Conservation (phyloP, 495 filamentous ascomycete genomes). For the Bathelium albidoporum region DNA sequence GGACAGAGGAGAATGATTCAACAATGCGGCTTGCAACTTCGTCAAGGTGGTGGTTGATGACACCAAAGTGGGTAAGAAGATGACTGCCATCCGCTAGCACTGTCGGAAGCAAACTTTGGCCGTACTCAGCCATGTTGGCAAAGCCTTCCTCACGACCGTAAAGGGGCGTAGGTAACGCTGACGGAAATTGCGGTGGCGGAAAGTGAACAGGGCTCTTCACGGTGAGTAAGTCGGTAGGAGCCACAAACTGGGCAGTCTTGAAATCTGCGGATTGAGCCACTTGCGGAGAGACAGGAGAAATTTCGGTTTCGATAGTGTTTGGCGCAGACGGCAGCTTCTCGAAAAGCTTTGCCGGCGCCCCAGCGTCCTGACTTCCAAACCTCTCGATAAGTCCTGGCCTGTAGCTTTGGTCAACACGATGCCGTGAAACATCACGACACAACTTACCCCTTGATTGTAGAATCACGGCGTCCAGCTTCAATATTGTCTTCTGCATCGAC, state of each 20-base stretch:
- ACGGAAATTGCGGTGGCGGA: slow-evolving; percentile 8
- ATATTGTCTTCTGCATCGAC: background rate
- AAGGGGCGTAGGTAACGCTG: slow-evolving; percentile 21
- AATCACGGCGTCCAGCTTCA: background rate
- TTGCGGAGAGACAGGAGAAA: no score
- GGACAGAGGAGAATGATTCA: background rate
- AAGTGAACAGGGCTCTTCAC: background rate
- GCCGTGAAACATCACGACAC: background rate
- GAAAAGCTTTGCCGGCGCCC: background rate
- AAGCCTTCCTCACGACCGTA: slow-evolving; percentile 4
- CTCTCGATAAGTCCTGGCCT: background rate
- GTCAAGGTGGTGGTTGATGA: slow-evolving; percentile 22
- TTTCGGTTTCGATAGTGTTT: background rate
- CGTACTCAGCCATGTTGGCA: background rate
- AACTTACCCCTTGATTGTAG: background rate
- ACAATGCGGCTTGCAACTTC: background rate
- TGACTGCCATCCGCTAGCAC: slow-evolving; percentile 6
- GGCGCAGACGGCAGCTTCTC: background rate
- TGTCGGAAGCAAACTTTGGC: background rate
- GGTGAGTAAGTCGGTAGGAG: background rate
- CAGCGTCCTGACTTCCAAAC: background rate
- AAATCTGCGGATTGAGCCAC: no score
- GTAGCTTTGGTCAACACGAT: background rate
- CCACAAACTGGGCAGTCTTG: background rate
- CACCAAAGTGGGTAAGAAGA: slow-evolving; percentile 17